Conservation (phyloP, 2,329 filamentous ascomycete genomes). For the Xenoacremonium recifei region DNA sequence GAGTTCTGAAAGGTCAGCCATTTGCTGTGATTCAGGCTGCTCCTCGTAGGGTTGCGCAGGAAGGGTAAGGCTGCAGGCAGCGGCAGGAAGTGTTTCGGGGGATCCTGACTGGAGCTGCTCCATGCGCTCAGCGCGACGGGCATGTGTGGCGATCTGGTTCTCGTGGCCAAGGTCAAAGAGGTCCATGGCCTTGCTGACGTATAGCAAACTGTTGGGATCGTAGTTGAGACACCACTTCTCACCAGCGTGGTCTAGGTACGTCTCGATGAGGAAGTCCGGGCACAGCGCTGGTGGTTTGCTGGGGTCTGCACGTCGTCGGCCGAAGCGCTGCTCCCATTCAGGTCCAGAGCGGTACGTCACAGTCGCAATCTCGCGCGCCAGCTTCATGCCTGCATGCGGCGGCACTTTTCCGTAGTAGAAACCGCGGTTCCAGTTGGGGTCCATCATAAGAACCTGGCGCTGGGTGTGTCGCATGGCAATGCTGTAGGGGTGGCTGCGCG, state of each 20-base stretch:
- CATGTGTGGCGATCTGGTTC: slow-evolving; percentile 62
- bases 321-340: slow-evolving; percentile 96
- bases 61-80: slow-evolving; percentile 72
- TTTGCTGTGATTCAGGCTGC: slow-evolving; percentile 56
- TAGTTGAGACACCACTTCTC: slow-evolving; percentile 98
- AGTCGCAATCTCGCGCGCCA: slow-evolving; percentile 94
- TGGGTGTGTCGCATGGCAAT: slow-evolving; percentile 99
- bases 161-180: slow-evolving; percentile 84
- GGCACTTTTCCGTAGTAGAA: slow-evolving; percentile 90
- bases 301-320: slow-evolving; percentile 79
- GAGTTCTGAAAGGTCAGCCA: slow-evolving; percentile 29
- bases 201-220: slow-evolving; percentile 91
- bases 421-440: slow-evolving; percentile 92
- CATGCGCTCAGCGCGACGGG: slow-evolving; percentile 61
- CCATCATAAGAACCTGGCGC: slow-evolving; percentile 98
- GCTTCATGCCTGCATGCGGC: slow-evolving; percentile 95
- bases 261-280: slow-evolving; percentile 96
- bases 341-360: slow-evolving; percentile 96
- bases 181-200: slow-evolving; percentile 99
- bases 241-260: slow-evolving; percentile 94
- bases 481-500: slow-evolving; percentile 92
- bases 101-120: slow-evolving; percentile 55
- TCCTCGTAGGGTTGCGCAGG: slow-evolving; percentile 86
- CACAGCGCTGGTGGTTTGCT: slow-evolving; percentile 89
- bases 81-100: slow-evolving; percentile 41